Evolutionary conservation across 305 asterid species (phyloP).

Genomic region (Fraxinus sp.): DNA sequence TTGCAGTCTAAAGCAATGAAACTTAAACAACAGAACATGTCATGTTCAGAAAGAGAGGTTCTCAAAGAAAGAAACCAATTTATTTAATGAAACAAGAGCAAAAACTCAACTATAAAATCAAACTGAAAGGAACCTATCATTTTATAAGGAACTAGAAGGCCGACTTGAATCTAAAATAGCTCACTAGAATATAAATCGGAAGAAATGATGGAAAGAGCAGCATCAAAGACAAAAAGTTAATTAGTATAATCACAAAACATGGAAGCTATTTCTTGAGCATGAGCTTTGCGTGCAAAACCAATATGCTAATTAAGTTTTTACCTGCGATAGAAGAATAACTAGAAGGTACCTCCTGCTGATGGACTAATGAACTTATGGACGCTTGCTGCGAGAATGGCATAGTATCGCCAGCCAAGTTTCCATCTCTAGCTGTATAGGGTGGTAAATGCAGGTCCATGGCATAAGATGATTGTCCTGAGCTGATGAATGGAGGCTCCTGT

Average conservation of each 20-base stretch:
- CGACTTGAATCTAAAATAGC: neutral
- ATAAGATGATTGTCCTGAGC: conserved; percentile 55
- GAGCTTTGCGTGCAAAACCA: conserved; percentile 50
- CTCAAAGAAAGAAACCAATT: neutral
- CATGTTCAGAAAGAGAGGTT: conserved; percentile 1
- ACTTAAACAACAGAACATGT: neutral
- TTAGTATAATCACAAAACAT: conserved; percentile 18
- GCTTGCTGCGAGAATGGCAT: conserved; percentile 53
- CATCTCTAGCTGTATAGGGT: conserved; percentile 59
- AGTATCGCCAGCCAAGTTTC: conserved; percentile 48
- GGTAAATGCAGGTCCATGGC: conserved; percentile 33
- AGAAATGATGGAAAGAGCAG: neutral
- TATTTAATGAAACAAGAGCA: neutral
- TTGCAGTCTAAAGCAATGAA: neutral
- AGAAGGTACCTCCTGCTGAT: conserved; percentile 99
- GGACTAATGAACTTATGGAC: conserved; percentile 62
- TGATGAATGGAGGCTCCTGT: conserved; percentile 46
- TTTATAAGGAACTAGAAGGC: neutral
- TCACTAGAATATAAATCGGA: neutral
- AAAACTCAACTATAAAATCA: neutral
- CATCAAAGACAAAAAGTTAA: neutral
- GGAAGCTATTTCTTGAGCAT: conserved; percentile 39
- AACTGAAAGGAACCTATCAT: neutral
- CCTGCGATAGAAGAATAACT: conserved; percentile 99
- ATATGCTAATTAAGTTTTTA: conserved; percentile 58